These are phyloP conservation scores for Pseudonectria buxi DNA, from an alignment of 2,329 filamentous ascomycete genomes.

Conservation along the genomic window DNA sequence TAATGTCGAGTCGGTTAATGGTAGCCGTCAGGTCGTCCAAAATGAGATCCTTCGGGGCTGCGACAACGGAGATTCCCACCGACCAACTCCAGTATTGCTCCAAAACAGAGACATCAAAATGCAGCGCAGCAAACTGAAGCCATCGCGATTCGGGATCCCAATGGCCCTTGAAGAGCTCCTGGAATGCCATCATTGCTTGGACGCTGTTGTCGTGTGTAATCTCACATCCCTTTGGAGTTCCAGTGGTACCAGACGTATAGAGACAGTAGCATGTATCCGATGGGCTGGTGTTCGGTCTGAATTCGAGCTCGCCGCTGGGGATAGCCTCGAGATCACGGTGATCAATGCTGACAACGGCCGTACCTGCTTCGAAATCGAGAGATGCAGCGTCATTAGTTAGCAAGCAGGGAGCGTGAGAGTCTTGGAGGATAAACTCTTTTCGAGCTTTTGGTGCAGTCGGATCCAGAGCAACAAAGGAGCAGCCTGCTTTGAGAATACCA, in stretches of 20 bases:
- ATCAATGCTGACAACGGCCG: slow-evolving; percentile 28
- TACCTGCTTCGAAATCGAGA: slow-evolving; percentile 27
- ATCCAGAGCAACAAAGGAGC: slow-evolving; percentile 75
- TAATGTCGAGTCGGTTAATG: slow-evolving; percentile 67
- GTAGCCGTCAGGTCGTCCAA: slow-evolving; percentile 73
- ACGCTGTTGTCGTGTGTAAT: slow-evolving; percentile 85
- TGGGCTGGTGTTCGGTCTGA: slow-evolving; percentile 19
- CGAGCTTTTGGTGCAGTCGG: slow-evolving; percentile 63
- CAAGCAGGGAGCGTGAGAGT: slow-evolving; percentile 61
- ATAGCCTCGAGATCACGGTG: slow-evolving; percentile 23
- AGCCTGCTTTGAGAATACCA: slow-evolving; percentile 76
- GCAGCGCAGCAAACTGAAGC: slow-evolving; percentile 89
- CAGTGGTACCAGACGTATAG: slow-evolving; percentile 83
- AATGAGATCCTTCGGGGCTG: slow-evolving; percentile 75
- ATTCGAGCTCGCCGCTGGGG: slow-evolving; percentile 7
- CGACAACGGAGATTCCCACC: slow-evolving; percentile 76
- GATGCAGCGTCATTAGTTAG: slow-evolving; percentile 41
- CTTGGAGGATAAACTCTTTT: slow-evolving; percentile 70
- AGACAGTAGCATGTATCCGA: slow-evolving; percentile 70
- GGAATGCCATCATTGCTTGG: slow-evolving; percentile 84
- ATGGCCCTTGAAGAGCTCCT: slow-evolving; percentile 65
- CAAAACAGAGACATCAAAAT: slow-evolving; percentile 88
- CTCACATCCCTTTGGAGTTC: slow-evolving; percentile 79
- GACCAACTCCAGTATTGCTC: slow-evolving; percentile 97
- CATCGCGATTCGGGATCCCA: slow-evolving; percentile 71